These are phyloP conservation scores for Russula ochroleuca DNA, from an alignment of 768 basidiomycete species.

Conservation along the genomic window DNA sequence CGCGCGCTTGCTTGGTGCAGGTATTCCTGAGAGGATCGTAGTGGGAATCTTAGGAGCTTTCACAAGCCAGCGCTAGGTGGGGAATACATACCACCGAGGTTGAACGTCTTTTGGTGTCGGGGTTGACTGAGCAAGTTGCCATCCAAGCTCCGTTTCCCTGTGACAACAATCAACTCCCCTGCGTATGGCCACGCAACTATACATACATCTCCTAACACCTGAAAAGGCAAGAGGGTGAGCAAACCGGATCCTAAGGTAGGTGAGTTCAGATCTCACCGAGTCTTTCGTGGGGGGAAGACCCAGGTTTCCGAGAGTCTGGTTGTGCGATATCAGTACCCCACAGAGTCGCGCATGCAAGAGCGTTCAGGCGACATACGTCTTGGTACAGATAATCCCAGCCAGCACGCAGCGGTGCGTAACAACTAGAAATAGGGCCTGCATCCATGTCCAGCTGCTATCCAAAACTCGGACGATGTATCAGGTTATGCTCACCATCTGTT, in stretches of 20 bases:
- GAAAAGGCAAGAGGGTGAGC: background rate
- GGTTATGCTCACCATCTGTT: conserved; percentile 4
- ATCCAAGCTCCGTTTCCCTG: conserved; percentile 21
- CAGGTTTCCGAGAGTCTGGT: conserved; percentile 16
- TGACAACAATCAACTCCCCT: background rate
- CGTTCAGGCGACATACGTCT: conserved; percentile 1
- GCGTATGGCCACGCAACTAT: background rate
- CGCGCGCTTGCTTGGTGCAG: conserved; percentile 10
- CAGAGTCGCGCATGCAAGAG: background rate
- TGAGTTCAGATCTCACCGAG: background rate
- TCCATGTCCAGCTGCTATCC: background rate
- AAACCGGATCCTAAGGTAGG: background rate
- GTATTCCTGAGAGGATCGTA: conserved; percentile 12
- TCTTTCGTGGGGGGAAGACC: conserved; percentile 14
- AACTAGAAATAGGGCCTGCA: conserved; percentile 10
- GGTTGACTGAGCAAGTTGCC: conserved; percentile 19
- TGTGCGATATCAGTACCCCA: background rate
- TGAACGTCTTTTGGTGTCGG: conserved; percentile 18
- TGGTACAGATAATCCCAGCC: conserved; percentile 21
- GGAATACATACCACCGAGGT: conserved; percentile 14
- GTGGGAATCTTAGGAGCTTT: background rate
- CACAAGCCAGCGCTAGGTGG: background rate
- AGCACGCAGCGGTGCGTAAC: conserved; percentile 9
- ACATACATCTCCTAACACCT: conserved; percentile 15
- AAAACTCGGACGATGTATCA: background rate